Base-by-base conservation (phyloP, 208 protist genomes). In the Endotrypanum monterogeii region DNA sequence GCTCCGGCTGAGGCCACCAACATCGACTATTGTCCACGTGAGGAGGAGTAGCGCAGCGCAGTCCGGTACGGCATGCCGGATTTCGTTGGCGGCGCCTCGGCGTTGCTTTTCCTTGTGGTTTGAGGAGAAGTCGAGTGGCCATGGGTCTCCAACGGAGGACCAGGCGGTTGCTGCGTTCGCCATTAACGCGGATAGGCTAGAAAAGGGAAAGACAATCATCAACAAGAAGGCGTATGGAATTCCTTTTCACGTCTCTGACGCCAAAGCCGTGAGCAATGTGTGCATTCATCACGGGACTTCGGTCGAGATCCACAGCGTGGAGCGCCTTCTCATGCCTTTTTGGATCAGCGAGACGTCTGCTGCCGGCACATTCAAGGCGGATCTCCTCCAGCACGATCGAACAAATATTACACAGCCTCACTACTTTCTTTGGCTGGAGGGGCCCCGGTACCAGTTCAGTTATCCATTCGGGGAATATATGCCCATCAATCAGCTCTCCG, bases 401-500 rank as follows among this genome's bases (percentile, higher is more conserved):
- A 83, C 85, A 3, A 91, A 87, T 50, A 32, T 96, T 68, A 96
- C 89, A 28, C 89, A 91, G 83, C 84, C 89, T 18, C 86, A 94
- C 74, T 91, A 85, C 79, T 74, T 91, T 35, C 85, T 93, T 72
- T 97, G 91, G 91, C 76, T 95, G 39, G 89, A 94, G 71, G 88
- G 88, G 12, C 93, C 93, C 12, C 79, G 83, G 46, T 97, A 97
- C 78, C 81, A 94, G 61, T 97, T 95, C 76, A 87, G 81, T 71
- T 97, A 95, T 65, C 93, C 93, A 3, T 95, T 97, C 75, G 93
- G 86, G 5, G 93, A 97, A 74, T 89, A 86, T 74, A 80, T 93
- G 71, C 74, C 86, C 4, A 79, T 90, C 28, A 97, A 95, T 83
- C 93, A 97, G 62, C 76, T 95, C 28, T 94, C 84, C 57, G 90